A percentile compares a stretch with the other conserved stretches of the same genome.
Conservation (phyloP, 2,329 filamentous ascomycete genomes). For the Aspergillus sergii region DNA sequence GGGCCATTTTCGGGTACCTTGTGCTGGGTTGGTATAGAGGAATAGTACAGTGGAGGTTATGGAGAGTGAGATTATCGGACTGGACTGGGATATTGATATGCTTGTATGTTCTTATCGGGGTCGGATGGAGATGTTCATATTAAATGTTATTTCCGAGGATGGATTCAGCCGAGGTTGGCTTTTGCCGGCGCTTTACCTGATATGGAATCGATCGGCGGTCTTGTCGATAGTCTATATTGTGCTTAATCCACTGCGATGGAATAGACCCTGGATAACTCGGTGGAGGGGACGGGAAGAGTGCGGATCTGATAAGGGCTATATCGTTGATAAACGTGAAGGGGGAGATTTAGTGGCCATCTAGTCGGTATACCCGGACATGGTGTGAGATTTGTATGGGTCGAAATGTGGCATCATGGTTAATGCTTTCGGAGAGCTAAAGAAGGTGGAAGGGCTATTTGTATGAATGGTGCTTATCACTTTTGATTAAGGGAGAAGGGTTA, state of each 20-base stretch:
- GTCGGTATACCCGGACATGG: background rate
- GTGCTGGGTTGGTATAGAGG: background rate
- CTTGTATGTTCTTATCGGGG: background rate
- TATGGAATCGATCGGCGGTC: background rate
- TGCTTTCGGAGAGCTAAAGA: no score
- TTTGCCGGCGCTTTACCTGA: background rate
- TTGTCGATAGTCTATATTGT: background rate
- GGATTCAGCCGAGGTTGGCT: background rate
- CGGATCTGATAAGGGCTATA: conserved; percentile 1
- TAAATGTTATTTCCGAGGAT: background rate
- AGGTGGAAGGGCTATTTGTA: no score
- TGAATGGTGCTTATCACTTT: no score
- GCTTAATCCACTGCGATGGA: background rate
- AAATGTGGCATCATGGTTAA: background rate
- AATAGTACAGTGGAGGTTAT: background rate
- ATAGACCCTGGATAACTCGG: background rate
- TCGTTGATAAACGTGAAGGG: background rate
- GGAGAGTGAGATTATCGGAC: background rate
- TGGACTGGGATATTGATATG: background rate
- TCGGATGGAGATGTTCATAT: background rate
- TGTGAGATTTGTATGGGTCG: background rate
- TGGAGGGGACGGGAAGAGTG: background rate
- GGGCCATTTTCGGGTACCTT: conserved; percentile 20
- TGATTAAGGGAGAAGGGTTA: no score
- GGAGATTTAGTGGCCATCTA: background rate